Base-by-base conservation (phyloP, 305 asterid genomes). In the Plantago lanceolata region DNA sequence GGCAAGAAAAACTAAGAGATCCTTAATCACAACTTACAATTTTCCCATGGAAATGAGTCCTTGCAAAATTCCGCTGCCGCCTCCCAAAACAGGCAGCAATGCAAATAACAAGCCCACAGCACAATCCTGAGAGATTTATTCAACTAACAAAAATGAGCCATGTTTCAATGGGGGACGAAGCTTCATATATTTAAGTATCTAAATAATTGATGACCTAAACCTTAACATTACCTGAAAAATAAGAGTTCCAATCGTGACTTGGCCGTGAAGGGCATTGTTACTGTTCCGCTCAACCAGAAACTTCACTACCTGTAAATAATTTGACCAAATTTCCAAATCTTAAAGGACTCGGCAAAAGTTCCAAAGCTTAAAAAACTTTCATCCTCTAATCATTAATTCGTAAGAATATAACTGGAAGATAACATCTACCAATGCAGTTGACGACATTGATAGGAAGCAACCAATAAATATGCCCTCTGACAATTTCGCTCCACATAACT, bases 81-180 rank as follows among this genome's bases (percentile, higher is more conserved):
- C 98, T 20, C 98, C 96, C 63, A 93, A 85, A 73, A 93, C 83
- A 45, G 98, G 97, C 61, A 93, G 95, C 79, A 93, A 76, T 63
- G 98, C 98, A 71, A 93, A 93, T 64, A 93, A 76, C 79, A 93
- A 84, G 62, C 97, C 98, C 78, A 93, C 98, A 56, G 96, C 96
- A 72, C 96, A 93, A 65, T 92, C 98, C 98, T 92, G 75, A 72
- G 47, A 59, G 68, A 73, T 71, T 66, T 65, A 54, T 57, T 51
- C 48, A 58, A 64, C 45, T 56, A 44, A 62, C 62, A 48, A 48
- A 35, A 67, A 53, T 8, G 50, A 33, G 19, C 37, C 48, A 37
- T 52, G n/a, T 65, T 61, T 48, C 31, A 19, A 71, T 67, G 33
- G 20, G 57, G 37, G 60, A 31, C 56, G 43, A 47, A 54, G 60